Conservation (phyloP, 306 rosid species). For the Trifolium subterraneum region DNA sequence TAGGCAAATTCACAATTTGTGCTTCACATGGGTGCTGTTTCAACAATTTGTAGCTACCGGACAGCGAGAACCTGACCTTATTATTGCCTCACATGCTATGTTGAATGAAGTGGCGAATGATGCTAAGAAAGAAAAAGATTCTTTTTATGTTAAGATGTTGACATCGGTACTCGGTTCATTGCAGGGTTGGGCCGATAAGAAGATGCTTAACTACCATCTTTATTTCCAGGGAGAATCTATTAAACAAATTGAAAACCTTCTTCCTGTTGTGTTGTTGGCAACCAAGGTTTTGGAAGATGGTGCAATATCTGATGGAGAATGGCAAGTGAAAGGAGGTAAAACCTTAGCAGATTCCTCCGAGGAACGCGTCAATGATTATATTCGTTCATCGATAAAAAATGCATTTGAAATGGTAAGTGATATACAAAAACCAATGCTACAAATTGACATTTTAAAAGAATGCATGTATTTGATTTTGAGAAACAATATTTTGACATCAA, state of each 20-base stretch:
- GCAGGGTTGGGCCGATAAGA: constrained; percentile 77
- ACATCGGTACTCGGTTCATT: constrained; percentile 61
- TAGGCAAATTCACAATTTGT: constrained; percentile 67
- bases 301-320: constrained; percentile 48
- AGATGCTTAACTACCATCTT: constrained; percentile 69
- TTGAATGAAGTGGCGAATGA: constrained; percentile 72
- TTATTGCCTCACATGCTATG: constrained; percentile 78
- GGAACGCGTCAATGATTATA: constrained; percentile 61
- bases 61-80: constrained; percentile 71
- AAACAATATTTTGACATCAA: no score
- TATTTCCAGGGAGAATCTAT: constrained; percentile 61
- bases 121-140: constrained; percentile 63
- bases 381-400: constrained; percentile 62
- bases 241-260: constrained; percentile 74
- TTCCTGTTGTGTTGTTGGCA: constrained; percentile 73
- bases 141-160: constrained; percentile 61
- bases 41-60: constrained; percentile 72
- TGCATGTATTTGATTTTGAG: not conserved
- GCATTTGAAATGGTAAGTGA: constrained; percentile 69
- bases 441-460: not conserved
- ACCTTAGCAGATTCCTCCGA: constrained; percentile 51
- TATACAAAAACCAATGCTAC: not conserved
- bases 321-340: constrained; percentile 44
- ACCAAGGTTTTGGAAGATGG: constrained; percentile 59
- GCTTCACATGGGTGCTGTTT: constrained; percentile 80